Percentiles rank a stretch among this genome's conserved stretches.
Conservation (phyloP, 164 flowering plant species). For the Platanus orientalis region DNA sequence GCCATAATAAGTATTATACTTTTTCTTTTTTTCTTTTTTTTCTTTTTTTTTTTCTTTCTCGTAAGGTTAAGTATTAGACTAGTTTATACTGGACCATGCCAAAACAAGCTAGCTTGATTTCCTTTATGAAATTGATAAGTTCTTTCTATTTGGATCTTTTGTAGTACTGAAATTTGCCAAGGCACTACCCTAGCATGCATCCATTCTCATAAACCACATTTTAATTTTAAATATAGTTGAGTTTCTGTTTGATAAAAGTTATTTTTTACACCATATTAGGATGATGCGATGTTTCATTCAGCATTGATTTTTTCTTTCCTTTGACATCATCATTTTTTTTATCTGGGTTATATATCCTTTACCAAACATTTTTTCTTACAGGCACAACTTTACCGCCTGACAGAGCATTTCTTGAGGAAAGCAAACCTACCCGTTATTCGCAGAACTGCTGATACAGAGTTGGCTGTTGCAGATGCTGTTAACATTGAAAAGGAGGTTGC, state of each 20-base stretch:
- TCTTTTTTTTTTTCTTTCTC: too few species aligned
- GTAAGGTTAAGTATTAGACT: neutral
- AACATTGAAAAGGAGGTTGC: conserved; percentile 81
- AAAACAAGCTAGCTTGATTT: neutral
- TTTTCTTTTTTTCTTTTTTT: too few species aligned
- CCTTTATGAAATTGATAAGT: neutral
- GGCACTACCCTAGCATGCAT: neutral
- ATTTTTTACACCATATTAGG: neutral
- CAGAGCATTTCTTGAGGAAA: conserved; percentile 70
- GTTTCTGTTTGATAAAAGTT: neutral
- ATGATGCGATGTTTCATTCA: neutral
- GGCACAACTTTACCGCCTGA: conserved; percentile 85
- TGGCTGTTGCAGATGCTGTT: conserved; percentile 93
- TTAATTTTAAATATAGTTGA: neutral
- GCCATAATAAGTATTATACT: too few species aligned
- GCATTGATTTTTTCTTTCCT: neutral
- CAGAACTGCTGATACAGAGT: conserved; percentile 78
- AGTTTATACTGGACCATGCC: neutral
- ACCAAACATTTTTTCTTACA: conserved; percentile 26
- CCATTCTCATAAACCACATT: too few species aligned
- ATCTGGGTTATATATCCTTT: neutral
- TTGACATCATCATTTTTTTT: neutral
- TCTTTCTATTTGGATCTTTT: neutral
- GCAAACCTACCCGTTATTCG: conserved; percentile 55
- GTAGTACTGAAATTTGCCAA: neutral